These are phyloP conservation scores for Arachnomyces sp. DNA, from an alignment of 2,329 filamentous ascomycete genomes.

Conservation along the genomic window DNA sequence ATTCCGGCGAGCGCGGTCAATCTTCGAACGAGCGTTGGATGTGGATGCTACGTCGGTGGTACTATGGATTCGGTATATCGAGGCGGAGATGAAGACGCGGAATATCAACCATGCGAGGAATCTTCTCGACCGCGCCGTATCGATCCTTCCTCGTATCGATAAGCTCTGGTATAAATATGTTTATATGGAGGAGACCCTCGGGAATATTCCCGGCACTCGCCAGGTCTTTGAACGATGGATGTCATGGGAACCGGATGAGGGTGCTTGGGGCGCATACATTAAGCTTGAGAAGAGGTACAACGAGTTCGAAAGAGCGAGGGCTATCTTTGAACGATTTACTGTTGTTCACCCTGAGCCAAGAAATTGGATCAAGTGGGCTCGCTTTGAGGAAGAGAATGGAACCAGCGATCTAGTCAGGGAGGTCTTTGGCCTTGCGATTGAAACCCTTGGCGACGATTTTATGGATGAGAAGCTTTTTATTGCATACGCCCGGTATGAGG, in stretches of 20 bases:
- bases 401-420: slow-evolving; percentile 87
- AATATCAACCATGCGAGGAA: slow-evolving; percentile 98
- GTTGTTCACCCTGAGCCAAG: slow-evolving; percentile 86
- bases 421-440: slow-evolving; percentile 80
- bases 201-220: slow-evolving; percentile 82
- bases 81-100: slow-evolving; percentile 88
- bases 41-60: slow-evolving; percentile 79
- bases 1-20: slow-evolving; percentile 77
- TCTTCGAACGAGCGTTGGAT: slow-evolving; percentile 92
- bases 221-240: slow-evolving; percentile 98
- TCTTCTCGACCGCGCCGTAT: slow-evolving; percentile 87
- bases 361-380: slow-evolving; percentile 98
- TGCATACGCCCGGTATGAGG: slow-evolving; percentile 88
- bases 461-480: slow-evolving; percentile 96
- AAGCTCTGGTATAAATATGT: slow-evolving; percentile 99
- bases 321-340: slow-evolving; percentile 84
- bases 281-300: slow-evolving; percentile 93
- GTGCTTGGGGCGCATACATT: slow-evolving; percentile 92
- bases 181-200: slow-evolving; percentile 96
- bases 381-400: slow-evolving; percentile 92
- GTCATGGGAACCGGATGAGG: slow-evolving; percentile 94
- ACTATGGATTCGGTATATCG: slow-evolving; percentile 87
- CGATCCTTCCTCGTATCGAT: slow-evolving; percentile 79
- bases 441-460: slow-evolving; percentile 85
- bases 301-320: slow-evolving; percentile 81